Percentiles rank a stretch among this genome's conserved stretches.
These are phyloP conservation scores for Aspergillus ibericus DNA, from an alignment of 2,329 filamentous ascomycete species.

Conservation along the genomic window DNA sequence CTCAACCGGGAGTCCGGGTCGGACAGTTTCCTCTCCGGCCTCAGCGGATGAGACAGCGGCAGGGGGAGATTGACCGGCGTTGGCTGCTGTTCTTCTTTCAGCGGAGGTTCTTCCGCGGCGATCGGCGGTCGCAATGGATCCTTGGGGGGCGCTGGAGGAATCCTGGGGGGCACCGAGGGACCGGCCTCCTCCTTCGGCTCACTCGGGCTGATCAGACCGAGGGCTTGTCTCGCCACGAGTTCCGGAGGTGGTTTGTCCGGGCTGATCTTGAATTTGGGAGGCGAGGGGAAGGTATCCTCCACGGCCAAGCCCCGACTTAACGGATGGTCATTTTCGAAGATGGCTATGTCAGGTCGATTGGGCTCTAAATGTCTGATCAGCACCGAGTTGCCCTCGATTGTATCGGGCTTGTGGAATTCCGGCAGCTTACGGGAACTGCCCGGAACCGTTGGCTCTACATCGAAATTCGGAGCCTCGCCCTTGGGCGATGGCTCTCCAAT, in stretches of 20 bases:
- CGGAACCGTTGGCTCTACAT: conserved; percentile 31
- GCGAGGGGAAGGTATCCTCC: conserved; percentile 4
- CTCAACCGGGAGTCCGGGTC: conserved; percentile 28
- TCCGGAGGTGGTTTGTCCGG: conserved; percentile 34
- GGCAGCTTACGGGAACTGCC: conserved; percentile 39
- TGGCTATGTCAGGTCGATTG: conserved; percentile 65
- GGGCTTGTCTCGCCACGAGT: background rate
- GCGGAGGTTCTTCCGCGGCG: background rate
- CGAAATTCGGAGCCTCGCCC: conserved; percentile 22
- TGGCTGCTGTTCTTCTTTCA: conserved; percentile 2
- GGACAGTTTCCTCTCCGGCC: background rate
- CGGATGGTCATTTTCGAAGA: conserved; percentile 53
- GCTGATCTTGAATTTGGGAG: conserved; percentile 32
- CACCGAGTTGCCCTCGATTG: conserved; percentile 61
- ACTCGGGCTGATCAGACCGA: background rate
- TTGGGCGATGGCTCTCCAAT: conserved; percentile 21
- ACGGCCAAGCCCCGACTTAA: conserved; percentile 36
- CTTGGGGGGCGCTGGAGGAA: background rate
- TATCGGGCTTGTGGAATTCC: conserved; percentile 34
- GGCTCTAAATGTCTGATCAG: conserved; percentile 66
- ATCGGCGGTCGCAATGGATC: background rate
- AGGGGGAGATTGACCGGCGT: conserved; percentile 22
- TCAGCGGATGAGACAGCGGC: background rate
- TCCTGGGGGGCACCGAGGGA: background rate
- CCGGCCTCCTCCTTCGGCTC: background rate